Conservation (phyloP, 2,329 filamentous ascomycete species). For the Hysterium pulicare region DNA sequence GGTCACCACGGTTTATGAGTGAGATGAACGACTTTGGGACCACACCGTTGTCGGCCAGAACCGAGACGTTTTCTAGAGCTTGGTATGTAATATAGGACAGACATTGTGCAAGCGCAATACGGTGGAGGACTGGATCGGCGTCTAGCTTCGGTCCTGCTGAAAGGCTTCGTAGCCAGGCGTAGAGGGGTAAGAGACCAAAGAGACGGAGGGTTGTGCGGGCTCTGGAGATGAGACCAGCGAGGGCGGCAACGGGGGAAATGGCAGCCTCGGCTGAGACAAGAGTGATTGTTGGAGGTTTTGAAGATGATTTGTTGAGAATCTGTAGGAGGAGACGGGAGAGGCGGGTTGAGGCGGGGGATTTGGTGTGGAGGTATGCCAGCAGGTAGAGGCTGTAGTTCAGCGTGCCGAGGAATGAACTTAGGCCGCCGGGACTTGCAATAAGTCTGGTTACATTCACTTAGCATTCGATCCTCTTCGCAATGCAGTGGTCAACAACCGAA, state of each 20-base stretch:
- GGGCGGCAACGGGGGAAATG: constrained; percentile 28
- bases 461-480: background rate
- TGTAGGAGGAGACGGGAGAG: constrained; percentile 29
- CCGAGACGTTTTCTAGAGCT: constrained; percentile 42
- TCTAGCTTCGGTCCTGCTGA: constrained; percentile 40
- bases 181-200: constrained; percentile 43
- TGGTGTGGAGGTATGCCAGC: constrained; percentile 42
- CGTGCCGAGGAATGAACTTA: constrained; percentile 45
- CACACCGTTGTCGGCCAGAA: constrained; percentile 42
- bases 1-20: constrained; percentile 34
- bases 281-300: constrained; percentile 19
- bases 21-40: constrained; percentile 34
- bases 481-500: background rate
- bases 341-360: constrained; percentile 29
- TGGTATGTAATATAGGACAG: constrained; percentile 44
- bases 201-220: constrained; percentile 44
- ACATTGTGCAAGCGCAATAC: constrained; percentile 41
- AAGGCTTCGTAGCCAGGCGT: constrained; percentile 44
- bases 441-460: constrained; percentile 39
- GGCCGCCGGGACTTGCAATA: constrained; percentile 43
- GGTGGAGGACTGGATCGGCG: constrained; percentile 41
- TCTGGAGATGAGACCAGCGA: constrained; percentile 39
- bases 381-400: constrained; percentile 48
- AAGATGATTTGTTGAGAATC: constrained; percentile 24
- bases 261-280: constrained; percentile 26